Conservation (phyloP, 805 yeast genomes). For the Wickerhamiella australiensis region DNA sequence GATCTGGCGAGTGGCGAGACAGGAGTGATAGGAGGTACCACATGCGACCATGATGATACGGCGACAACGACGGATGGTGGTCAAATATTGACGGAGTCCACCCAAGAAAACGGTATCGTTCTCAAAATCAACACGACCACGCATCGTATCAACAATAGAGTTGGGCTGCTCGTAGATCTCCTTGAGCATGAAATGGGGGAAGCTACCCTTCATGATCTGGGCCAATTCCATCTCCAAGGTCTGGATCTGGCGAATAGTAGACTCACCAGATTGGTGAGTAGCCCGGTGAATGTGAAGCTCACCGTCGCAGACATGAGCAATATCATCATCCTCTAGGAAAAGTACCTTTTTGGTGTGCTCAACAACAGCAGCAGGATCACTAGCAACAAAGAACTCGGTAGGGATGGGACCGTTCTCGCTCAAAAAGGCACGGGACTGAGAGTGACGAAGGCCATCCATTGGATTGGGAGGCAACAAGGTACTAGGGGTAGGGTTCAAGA, state of each 20-base stretch:
- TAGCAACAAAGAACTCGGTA: slow-evolving; percentile 87
- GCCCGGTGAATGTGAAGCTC: slow-evolving; percentile 98
- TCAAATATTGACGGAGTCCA: slow-evolving; percentile 73
- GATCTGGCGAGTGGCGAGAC: slow-evolving; percentile 90
- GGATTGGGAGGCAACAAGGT: slow-evolving; percentile 37
- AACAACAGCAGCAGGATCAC: slow-evolving; percentile 93
- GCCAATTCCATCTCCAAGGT: slow-evolving; percentile 94
- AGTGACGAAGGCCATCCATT: slow-evolving; percentile 61
- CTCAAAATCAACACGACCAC: slow-evolving; percentile 94
- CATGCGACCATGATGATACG: slow-evolving; percentile 97
- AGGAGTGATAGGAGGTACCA: slow-evolving; percentile 98
- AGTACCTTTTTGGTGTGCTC: slow-evolving; percentile 95
- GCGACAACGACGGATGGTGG: slow-evolving; percentile 86
- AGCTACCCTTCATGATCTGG: slow-evolving; percentile 96
- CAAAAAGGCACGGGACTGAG: slow-evolving; percentile 92
- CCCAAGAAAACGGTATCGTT: slow-evolving; percentile 69
- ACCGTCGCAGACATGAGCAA: slow-evolving; percentile 96
- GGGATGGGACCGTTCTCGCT: slow-evolving; percentile 94
- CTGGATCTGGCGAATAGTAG: slow-evolving; percentile 92
- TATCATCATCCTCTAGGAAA: slow-evolving; percentile 94
- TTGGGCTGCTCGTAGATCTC: slow-evolving; percentile 99
- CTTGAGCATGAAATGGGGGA: slow-evolving; percentile 95
- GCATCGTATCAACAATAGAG: slow-evolving; percentile 95
- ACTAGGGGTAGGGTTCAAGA: slow-evolving; percentile 18
- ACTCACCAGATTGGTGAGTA: slow-evolving; percentile 62